These are phyloP conservation scores for Aspergillus terreus DNA, from an alignment of 2,329 filamentous ascomycete genomes.

Conservation along the genomic window DNA sequence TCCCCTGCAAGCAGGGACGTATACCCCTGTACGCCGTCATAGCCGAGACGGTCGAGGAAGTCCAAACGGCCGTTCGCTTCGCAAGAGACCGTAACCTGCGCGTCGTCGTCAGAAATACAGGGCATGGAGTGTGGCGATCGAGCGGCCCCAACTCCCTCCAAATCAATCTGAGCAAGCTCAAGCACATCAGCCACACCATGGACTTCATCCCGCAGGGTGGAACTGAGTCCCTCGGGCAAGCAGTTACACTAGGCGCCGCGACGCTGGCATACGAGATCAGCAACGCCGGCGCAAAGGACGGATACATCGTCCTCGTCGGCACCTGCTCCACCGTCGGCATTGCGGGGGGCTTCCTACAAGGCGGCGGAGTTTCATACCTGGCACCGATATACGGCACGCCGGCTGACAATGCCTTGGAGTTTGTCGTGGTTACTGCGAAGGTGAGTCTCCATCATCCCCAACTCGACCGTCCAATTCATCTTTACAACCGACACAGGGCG, in stretches of 20 bases:
- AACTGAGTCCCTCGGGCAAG: neutral
- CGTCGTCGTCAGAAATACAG: slow-evolving; percentile 35
- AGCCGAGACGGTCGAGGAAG: slow-evolving; percentile 25
- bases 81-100: slow-evolving; percentile 21
- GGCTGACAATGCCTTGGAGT: slow-evolving; percentile 48
- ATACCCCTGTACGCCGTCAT: slow-evolving; percentile 34
- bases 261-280: slow-evolving; percentile 7
- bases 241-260: slow-evolving; percentile 9
- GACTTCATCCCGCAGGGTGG: slow-evolving; percentile 7
- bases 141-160: slow-evolving; percentile 31
- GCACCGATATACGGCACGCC: slow-evolving; percentile 49
- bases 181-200: slow-evolving; percentile 2
- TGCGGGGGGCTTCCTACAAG: slow-evolving; percentile 36
- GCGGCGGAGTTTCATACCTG: slow-evolving; percentile 43
- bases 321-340: slow-evolving; percentile 14
- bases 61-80: slow-evolving; percentile 35
- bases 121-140: slow-evolving; percentile 18
- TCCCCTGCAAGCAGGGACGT: slow-evolving; percentile 30
- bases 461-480: neutral
- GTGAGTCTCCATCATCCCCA: slow-evolving; percentile 1
- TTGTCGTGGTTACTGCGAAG: slow-evolving; percentile 47
- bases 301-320: slow-evolving; percentile 6
- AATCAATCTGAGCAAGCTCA: slow-evolving; percentile 22
- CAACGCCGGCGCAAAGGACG: neutral
- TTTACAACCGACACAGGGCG: slow-evolving; percentile 24